phyloP scores from a whole-genome alignment of 2,329 filamentous ascomycete genomes.

The Xylaria sp. region DNA sequence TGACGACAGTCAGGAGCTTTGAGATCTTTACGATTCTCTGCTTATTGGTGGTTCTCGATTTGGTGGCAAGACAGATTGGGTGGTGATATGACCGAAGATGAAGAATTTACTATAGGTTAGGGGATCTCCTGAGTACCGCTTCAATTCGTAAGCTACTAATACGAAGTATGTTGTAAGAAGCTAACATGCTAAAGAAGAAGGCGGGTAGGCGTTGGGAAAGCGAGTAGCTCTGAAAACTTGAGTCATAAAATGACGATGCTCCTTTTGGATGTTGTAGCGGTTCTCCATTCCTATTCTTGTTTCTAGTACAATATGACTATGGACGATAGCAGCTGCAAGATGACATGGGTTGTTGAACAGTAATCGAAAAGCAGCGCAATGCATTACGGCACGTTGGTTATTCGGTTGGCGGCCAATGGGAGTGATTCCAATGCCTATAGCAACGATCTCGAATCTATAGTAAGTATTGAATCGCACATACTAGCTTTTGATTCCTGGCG shows the following conservation, averaged over 20 bases:
- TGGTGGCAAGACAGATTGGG: neutral
- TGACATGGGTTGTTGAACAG: neutral
- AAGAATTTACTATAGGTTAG: neutral
- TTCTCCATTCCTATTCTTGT: neutral
- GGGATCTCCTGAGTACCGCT: neutral
- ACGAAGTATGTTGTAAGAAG: neutral
- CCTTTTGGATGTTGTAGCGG: neutral
- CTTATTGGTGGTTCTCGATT: neutral
- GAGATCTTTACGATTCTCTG: neutral
- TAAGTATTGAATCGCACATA: neutral
- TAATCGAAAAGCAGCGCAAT: neutral
- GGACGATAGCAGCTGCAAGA: neutral
- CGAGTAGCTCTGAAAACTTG: neutral
- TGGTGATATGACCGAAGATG: neutral
- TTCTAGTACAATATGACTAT: neutral
- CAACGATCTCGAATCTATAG: neutral
- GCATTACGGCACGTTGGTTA: too few species aligned
- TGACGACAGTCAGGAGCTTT: slow-evolving; percentile 37
- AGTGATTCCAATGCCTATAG: neutral
- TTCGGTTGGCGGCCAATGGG: neutral
- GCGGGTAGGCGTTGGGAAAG: neutral
- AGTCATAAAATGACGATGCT: neutral
- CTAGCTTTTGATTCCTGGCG: neutral
- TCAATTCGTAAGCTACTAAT: neutral
- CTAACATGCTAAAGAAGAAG: neutral